Percentiles rank a stretch among this genome's conserved stretches.
These are phyloP conservation scores for Neoboletus subvelutipes DNA, from an alignment of 768 basidiomycete species.

Conservation along the genomic window DNA sequence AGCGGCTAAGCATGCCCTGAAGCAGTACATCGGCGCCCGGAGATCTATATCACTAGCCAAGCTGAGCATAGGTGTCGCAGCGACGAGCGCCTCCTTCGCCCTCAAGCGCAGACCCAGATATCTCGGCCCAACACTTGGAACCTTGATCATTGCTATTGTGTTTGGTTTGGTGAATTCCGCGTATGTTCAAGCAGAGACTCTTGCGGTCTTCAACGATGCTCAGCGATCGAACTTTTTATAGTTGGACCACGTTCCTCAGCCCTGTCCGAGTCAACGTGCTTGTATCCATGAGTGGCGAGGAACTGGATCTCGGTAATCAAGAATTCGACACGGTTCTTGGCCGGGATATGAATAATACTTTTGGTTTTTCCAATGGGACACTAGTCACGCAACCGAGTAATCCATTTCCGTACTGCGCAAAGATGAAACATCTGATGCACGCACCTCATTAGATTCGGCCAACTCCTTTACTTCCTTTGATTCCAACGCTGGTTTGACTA, in stretches of 20 bases:
- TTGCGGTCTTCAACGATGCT: neutral
- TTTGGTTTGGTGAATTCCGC: neutral
- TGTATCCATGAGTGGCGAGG: neutral
- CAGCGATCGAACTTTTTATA: neutral
- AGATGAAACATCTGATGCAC: neutral
- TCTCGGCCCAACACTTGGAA: neutral
- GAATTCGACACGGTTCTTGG: neutral
- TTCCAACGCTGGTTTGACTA: neutral
- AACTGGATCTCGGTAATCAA: neutral
- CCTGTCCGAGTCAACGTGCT: neutral
- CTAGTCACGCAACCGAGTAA: neutral
- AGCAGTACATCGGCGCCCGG: neutral
- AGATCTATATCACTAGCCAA: neutral
- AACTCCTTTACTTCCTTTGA: neutral
- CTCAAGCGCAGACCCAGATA: neutral
- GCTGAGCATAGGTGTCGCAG: neutral
- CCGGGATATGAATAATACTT: neutral
- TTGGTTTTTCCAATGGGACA: neutral
- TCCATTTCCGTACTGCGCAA: too few relatives aligned
- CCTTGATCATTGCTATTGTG: neutral
- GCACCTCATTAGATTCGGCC: neutral
- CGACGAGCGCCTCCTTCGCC: neutral
- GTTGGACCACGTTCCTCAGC: neutral
- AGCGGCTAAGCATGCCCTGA: neutral
- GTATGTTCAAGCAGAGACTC: neutral